Percentiles rank a stretch among this genome's conserved stretches.
Evolutionary conservation across 2,329 filamentous ascomycete genomes (phyloP).

Genomic region (Ophiobolus disseminans): DNA sequence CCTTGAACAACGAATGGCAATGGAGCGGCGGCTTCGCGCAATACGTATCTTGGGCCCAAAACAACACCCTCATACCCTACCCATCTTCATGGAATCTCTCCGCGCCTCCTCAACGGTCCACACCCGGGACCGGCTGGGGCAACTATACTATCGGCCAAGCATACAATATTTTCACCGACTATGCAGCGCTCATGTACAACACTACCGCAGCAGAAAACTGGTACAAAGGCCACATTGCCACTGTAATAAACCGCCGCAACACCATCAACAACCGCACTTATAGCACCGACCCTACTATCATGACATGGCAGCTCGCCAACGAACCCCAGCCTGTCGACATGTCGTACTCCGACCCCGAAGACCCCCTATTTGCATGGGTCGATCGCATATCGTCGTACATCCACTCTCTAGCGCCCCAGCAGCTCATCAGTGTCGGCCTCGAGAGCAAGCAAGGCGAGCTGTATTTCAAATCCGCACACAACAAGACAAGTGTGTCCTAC

Average conservation of each 20-base stretch:
- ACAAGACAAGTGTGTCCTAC: constrained; percentile 48
- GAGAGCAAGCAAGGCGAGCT: constrained; percentile 51
- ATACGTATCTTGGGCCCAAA: constrained; percentile 48
- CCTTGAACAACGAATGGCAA: constrained; percentile 50
- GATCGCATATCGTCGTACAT: constrained; percentile 48
- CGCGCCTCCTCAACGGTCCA: constrained; percentile 43
- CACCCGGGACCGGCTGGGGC: constrained; percentile 49
- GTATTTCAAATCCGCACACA: constrained; percentile 50
- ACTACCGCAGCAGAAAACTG: constrained; percentile 42
- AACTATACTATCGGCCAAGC: constrained; percentile 47
- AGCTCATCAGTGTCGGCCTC: constrained; percentile 49
- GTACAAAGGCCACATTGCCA: constrained; percentile 49
- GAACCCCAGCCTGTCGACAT: constrained; percentile 47
- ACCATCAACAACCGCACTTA: constrained; percentile 47
- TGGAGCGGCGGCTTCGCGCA: constrained; percentile 51
- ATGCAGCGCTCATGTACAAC: constrained; percentile 48
- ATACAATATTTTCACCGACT: constrained; percentile 37
- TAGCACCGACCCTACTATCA: constrained; percentile 48
- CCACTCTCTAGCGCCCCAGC: constrained; percentile 44
- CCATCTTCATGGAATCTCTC: constrained; percentile 49
- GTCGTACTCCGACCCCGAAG: constrained; percentile 33
- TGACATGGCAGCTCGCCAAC: constrained; percentile 53
- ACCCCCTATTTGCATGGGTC: constrained; percentile 48
- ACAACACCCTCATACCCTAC: constrained; percentile 47
- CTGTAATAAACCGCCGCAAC: constrained; percentile 46